Conservation (phyloP, 805 yeast genomes). For the Henningerozyma blattae region DNA sequence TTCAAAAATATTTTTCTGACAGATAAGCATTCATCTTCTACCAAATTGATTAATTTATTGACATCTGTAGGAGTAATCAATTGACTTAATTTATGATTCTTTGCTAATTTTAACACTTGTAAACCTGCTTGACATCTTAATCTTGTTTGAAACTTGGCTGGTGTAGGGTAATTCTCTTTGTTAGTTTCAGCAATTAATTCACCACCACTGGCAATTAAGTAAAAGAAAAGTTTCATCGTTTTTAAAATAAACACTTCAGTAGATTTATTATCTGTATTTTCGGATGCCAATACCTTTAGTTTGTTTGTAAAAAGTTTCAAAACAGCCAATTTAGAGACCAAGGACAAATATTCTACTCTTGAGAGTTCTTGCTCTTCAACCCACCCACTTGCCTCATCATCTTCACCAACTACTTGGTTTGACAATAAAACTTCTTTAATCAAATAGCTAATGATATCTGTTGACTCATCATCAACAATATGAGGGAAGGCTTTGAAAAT, state of each 20-base stretch:
- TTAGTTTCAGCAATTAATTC: slow-evolving; percentile 44
- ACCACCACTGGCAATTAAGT: slow-evolving; percentile 65
- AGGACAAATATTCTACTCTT: slow-evolving; percentile 15
- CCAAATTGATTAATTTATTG: slow-evolving; percentile 39
- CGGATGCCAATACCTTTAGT: slow-evolving; percentile 28
- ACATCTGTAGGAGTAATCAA: slow-evolving; percentile 42
- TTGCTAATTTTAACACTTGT: slow-evolving; percentile 51
- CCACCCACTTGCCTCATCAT: slow-evolving; percentile 30
- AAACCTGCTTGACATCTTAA: slow-evolving; percentile 60
- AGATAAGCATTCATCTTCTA: slow-evolving; percentile 52
- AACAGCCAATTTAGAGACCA: slow-evolving; percentile 40
- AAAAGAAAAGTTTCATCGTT: slow-evolving; percentile 51
- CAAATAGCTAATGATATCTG: slow-evolving; percentile 46
- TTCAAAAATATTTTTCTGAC: slow-evolving; percentile 44
- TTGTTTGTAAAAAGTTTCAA: slow-evolving; percentile 50
- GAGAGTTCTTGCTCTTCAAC: slow-evolving; percentile 29
- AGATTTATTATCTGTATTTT: slow-evolving; percentile 25
- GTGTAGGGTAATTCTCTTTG: slow-evolving; percentile 43
- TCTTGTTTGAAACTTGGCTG: slow-evolving; percentile 44
- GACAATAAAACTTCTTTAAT: slow-evolving; percentile 50
- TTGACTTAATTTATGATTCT: slow-evolving; percentile 37
- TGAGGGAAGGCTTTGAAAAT: slow-evolving; percentile 37
- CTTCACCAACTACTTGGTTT: slow-evolving; percentile 31
- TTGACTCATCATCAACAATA: slow-evolving; percentile 38
- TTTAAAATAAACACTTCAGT: slow-evolving; percentile 42